A percentile compares a stretch with the other conserved stretches of the same genome.
Conservation (phyloP, 352 stramenopile genomes). For the Phytophthora fragariae region DNA sequence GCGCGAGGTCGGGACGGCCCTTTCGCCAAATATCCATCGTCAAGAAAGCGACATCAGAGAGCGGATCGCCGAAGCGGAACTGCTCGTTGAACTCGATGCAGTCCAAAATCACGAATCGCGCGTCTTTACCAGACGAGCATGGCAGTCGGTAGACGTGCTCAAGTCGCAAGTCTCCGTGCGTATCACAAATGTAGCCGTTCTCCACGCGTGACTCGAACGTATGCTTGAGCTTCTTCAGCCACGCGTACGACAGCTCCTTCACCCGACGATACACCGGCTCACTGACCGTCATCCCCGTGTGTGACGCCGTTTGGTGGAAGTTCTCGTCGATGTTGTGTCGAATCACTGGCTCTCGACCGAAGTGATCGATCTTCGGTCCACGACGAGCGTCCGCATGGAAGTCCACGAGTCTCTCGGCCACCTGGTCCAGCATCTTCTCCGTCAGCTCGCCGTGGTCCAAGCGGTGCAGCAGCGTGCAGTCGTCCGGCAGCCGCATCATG, state of each 20-base stretch:
- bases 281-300: slow-evolving; percentile 59
- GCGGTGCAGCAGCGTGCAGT: slow-evolving; percentile 53
- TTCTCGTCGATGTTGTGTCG: slow-evolving; percentile 78
- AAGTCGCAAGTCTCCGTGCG: slow-evolving; percentile 70
- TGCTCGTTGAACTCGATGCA: slow-evolving; percentile 88
- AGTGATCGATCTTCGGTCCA: slow-evolving; percentile 62
- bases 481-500: slow-evolving; percentile 70
- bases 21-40: slow-evolving; percentile 76
- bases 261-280: slow-evolving; percentile 57
- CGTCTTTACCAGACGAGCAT: slow-evolving; percentile 2
- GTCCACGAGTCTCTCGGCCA: slow-evolving; percentile 55
- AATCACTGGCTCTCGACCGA: slow-evolving; percentile 60
- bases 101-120: slow-evolving; percentile 62
- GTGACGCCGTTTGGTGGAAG: slow-evolving; percentile 62
- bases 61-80: slow-evolving; percentile 72
- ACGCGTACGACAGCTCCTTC: slow-evolving; percentile 58
- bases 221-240: slow-evolving; percentile 49
- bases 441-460: slow-evolving; percentile 49
- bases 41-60: slow-evolving; percentile 74
- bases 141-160: slow-evolving; percentile 72
- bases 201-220: slow-evolving; percentile 57
- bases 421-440: slow-evolving; percentile 44
- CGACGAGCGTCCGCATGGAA: slow-evolving; percentile 69
- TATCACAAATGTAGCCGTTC: slow-evolving; percentile 71
- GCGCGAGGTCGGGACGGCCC: slow-evolving; percentile 61